phyloP scores from a whole-genome alignment of 352 stramenopile genomes.

The Pythium biforme region DNA sequence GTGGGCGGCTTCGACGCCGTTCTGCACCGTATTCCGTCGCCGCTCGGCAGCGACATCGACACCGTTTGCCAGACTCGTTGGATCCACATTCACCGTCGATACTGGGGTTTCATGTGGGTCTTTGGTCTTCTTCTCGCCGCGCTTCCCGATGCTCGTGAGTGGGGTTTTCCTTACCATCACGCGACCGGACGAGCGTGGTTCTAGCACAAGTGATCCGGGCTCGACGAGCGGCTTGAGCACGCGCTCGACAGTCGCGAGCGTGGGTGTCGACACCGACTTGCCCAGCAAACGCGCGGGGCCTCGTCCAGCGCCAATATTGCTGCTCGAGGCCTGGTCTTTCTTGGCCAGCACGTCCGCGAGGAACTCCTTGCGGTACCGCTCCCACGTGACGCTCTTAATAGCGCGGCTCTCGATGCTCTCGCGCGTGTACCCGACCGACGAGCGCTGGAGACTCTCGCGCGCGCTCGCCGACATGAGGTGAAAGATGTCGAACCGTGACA shows the following conservation, averaged over 20 bases:
- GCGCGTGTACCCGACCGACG: slow-evolving; percentile 46
- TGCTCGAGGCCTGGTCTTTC: slow-evolving; percentile 15
- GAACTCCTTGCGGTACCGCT: slow-evolving; percentile 71
- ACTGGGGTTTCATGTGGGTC: not conserved
- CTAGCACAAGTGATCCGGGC: slow-evolving; percentile 15
- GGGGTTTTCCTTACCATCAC: not conserved
- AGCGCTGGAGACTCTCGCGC: slow-evolving; percentile 66
- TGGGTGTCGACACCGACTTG: slow-evolving; percentile 34
- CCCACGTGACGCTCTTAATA: slow-evolving; percentile 76
- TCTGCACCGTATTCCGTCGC: slow-evolving; percentile 20
- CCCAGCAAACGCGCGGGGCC: slow-evolving; percentile 27
- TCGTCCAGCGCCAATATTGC: slow-evolving; percentile 17
- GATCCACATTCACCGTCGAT: not conserved
- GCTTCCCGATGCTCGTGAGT: not conserved
- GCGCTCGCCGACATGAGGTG: slow-evolving; percentile 74
- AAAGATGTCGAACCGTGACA: slow-evolving; percentile 86
- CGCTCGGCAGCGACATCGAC: not conserved
- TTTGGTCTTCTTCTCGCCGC: not conserved
- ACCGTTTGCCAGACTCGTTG: not conserved
- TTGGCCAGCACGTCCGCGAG: slow-evolving; percentile 42
- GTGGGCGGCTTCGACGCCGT: not conserved
- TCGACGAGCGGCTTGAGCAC: slow-evolving; percentile 21
- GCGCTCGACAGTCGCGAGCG: slow-evolving; percentile 3
- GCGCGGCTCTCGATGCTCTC: slow-evolving; percentile 72
- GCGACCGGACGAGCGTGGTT: slow-evolving; percentile 12